Evolutionary conservation across 768 basidiomycete species (phyloP).

Genomic region (Trametes gibbosa): DNA sequence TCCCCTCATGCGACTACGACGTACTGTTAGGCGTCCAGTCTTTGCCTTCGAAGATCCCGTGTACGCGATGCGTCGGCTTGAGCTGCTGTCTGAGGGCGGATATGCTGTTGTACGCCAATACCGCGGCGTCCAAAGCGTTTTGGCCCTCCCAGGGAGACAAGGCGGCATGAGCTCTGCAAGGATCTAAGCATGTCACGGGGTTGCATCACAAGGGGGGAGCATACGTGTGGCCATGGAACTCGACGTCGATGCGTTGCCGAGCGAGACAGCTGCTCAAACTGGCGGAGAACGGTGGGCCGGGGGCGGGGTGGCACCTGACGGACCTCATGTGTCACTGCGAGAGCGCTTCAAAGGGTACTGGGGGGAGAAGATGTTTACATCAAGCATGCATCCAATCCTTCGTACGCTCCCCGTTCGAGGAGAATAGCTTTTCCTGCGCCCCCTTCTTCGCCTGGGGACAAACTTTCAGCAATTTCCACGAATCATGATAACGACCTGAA

Average conservation of each 20-base stretch:
- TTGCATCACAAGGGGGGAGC: constrained; percentile 13
- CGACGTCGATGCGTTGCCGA: constrained; percentile 54
- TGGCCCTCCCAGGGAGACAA: constrained; percentile 82
- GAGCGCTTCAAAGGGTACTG: constrained; percentile 12
- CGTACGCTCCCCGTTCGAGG: constrained; percentile 69
- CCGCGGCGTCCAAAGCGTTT: constrained; percentile 86
- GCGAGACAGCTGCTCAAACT: constrained; percentile 67
- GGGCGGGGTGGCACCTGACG: constrained; percentile 76
- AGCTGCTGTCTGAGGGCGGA: constrained; percentile 81
- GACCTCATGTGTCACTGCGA: background rate
- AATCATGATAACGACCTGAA: no score
- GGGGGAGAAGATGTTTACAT: no score
- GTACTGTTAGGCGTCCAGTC: constrained; percentile 75
- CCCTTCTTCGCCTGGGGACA: constrained; percentile 66
- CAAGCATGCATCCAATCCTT: constrained; percentile 73
- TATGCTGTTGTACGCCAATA: constrained; percentile 78
- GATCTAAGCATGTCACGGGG: background rate
- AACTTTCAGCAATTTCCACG: background rate
- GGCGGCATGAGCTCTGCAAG: constrained; percentile 67
- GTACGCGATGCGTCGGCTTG: constrained; percentile 71
- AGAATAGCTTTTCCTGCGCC: constrained; percentile 70
- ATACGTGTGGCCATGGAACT: constrained; percentile 75
- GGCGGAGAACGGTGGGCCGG: constrained; percentile 68
- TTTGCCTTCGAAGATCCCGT: constrained; percentile 74
- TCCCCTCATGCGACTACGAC: constrained; percentile 24